phyloP scores from a whole-genome alignment of 2,329 filamentous ascomycete species.

The Bimuria novae-zelandiae region DNA sequence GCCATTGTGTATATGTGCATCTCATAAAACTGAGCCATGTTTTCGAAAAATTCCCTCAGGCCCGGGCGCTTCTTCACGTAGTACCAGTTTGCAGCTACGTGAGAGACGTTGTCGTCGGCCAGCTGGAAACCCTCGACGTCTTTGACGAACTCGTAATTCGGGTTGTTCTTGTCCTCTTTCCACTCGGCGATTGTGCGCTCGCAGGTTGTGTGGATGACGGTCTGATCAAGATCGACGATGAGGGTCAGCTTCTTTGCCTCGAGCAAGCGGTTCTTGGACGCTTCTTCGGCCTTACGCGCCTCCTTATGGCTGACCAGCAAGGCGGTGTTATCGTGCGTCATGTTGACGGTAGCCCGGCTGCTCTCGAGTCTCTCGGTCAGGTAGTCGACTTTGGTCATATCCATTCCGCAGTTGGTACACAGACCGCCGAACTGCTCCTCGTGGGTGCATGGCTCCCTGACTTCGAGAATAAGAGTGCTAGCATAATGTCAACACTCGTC shows the following conservation, averaged over 20 bases:
- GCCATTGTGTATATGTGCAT: constrained; percentile 99
- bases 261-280: constrained; percentile 82
- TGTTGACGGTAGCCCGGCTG: constrained; percentile 88
- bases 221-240: constrained; percentile 97
- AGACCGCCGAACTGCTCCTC: constrained; percentile 89
- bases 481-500: constrained; percentile 7
- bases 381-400: constrained; percentile 91
- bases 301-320: constrained; percentile 84
- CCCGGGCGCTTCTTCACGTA: constrained; percentile 98
- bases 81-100: constrained; percentile 67
- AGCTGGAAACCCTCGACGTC: constrained; percentile 89
- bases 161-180: constrained; percentile 85
- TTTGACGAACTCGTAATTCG: constrained; percentile 88
- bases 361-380: constrained; percentile 79
- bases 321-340: constrained; percentile 88
- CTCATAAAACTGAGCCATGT: constrained; percentile 82
- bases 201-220: constrained; percentile 96
- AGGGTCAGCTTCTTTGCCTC: constrained; percentile 83
- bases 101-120: constrained; percentile 66
- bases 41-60: constrained; percentile 76
- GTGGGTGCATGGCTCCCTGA: constrained; percentile 90
- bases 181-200: constrained; percentile 96
- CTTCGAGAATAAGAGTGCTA: constrained; percentile 67
- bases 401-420: constrained; percentile 89
- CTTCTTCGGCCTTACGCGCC: constrained; percentile 80